Evolutionary conservation across 768 basidiomycete genomes (phyloP).

Genomic region (Leucosporidium creatinivorum): DNA sequence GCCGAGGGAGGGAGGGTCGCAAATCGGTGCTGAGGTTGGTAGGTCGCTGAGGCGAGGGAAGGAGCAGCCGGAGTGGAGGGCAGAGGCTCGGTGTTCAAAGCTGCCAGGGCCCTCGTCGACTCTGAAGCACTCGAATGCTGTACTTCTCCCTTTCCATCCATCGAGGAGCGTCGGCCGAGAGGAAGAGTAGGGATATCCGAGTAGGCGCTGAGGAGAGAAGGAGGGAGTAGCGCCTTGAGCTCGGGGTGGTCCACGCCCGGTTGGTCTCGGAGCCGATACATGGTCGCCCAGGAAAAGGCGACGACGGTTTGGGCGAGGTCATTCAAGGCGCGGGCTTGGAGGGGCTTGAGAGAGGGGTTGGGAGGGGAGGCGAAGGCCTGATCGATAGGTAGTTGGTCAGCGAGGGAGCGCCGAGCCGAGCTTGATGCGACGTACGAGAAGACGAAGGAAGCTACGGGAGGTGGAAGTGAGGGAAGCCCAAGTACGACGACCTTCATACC

Average conservation of each 20-base stretch:
- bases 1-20: not conserved
- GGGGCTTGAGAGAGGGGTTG: not conserved
- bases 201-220: conserved; percentile 7
- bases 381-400: not conserved
- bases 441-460: conserved; percentile 24
- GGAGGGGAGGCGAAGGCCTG: too few species aligned
- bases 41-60: not conserved
- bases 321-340: not conserved
- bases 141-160: not conserved
- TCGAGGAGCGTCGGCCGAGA: not conserved
- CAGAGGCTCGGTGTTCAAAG: conserved; percentile 8
- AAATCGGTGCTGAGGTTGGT: too few species aligned
- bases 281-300: conserved; percentile 29
- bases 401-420: conserved; percentile 9
- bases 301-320: conserved; percentile 16
- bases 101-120: conserved; percentile 15
- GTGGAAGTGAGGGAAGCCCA: conserved; percentile 22
- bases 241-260: conserved; percentile 17
- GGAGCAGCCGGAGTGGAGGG: conserved; percentile 2
- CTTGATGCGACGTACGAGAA: conserved; percentile 1
- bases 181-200: not conserved
- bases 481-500: conserved; percentile 29
- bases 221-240: conserved; percentile 15
- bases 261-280: conserved; percentile 28
- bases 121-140: conserved; percentile 16